phyloP scores from a whole-genome alignment of 78 protist genomes.

The Dictyostelium capitatum region DNA sequence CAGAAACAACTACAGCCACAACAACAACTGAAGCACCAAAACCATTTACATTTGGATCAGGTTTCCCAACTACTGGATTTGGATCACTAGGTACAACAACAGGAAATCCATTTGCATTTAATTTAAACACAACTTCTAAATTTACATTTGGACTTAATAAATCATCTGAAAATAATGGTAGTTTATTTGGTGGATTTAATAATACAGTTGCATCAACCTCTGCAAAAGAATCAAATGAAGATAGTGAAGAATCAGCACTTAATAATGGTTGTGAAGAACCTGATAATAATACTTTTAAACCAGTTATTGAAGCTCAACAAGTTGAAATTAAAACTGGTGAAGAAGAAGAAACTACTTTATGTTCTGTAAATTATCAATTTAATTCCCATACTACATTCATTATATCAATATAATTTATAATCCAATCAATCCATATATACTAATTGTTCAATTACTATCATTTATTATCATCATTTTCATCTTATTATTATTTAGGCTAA shows the following conservation, averaged over 20 bases:
- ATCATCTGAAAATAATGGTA: not conserved
- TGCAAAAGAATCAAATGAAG: not conserved
- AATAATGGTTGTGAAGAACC: not conserved
- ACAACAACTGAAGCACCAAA: not conserved
- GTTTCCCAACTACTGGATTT: conserved; percentile 10
- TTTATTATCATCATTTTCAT: not conserved
- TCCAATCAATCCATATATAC: too few relatives aligned
- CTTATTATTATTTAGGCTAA: not conserved
- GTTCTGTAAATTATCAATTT: conserved; percentile 15
- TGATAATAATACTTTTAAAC: not conserved
- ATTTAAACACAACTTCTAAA: conserved; percentile 36
- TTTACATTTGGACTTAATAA: conserved; percentile 27
- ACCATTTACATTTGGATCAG: not conserved
- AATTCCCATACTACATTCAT: too few relatives aligned
- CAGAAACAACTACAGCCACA: not conserved
- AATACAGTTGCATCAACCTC: not conserved
- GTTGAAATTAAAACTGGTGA: conserved; percentile 48
- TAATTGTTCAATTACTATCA: not conserved
- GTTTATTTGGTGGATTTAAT: too few relatives aligned
- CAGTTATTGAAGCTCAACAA: conserved; percentile 16
- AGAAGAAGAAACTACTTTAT: conserved; percentile 63
- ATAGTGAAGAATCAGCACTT: not conserved
- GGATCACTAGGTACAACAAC: conserved; percentile 18
- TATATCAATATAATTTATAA: too few relatives aligned
- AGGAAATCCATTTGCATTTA: conserved; percentile 34